Conservation (phyloP, 108 stramenopile species). For the Thalassiosira profunda region DNA sequence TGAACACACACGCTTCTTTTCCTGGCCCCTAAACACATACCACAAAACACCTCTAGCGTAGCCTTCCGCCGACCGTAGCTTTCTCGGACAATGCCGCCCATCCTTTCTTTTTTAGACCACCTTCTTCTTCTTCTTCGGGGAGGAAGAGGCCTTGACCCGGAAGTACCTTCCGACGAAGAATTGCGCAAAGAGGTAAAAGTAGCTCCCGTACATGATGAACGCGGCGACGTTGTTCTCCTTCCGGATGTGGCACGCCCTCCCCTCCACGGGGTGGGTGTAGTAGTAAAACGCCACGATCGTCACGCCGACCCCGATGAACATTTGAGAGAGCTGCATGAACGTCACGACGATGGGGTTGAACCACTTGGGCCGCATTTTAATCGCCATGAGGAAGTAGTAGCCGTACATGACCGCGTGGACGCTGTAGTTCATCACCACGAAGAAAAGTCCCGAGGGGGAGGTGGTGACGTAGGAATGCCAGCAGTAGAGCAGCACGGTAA, state of each 20-base stretch:
- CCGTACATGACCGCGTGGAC: slow-evolving; percentile 99
- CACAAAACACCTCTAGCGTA: no score
- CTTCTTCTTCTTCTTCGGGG: slow-evolving; percentile 48
- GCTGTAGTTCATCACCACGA: slow-evolving; percentile 99
- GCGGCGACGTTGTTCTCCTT: slow-evolving; percentile 89
- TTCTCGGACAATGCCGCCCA: no score
- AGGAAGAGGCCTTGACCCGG: slow-evolving; percentile 53
- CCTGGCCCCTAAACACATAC: no score
- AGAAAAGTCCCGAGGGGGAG: slow-evolving; percentile 94
- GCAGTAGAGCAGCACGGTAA: slow-evolving; percentile 97
- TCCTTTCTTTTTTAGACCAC: no score
- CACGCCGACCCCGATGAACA: slow-evolving; percentile 92
- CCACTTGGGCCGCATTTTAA: slow-evolving; percentile 79
- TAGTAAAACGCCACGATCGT: slow-evolving; percentile 78
- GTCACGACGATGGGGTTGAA: slow-evolving; percentile 92
- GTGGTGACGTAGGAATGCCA: slow-evolving; percentile 96
- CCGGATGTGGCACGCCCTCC: slow-evolving; percentile 55
- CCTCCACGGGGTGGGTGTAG: slow-evolving; percentile 44
- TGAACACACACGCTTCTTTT: no score
- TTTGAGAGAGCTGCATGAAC: slow-evolving; percentile 92
- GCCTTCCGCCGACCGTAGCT: no score
- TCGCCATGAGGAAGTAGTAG: slow-evolving; percentile 97
- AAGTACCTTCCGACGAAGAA: slow-evolving; percentile 90
- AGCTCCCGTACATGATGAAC: slow-evolving; percentile 92
- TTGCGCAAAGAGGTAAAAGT: slow-evolving; percentile 88